Evolutionary conservation across 495 filamentous ascomycete species (phyloP).

Genomic region (Pseudoneurospora amorphoporcata): DNA sequence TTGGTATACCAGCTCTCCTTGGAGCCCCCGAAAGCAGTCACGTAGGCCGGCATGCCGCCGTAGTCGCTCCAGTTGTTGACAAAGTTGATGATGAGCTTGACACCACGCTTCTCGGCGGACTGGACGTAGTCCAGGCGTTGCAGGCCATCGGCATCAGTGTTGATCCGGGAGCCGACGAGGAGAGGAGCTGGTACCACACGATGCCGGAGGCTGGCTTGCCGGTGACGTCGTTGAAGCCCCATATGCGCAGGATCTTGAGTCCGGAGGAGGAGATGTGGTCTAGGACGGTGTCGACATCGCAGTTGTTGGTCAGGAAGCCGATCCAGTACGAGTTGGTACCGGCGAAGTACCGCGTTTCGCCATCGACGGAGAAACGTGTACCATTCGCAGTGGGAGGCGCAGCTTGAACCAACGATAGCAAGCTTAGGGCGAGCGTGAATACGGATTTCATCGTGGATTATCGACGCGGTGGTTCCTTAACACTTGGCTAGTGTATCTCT

Average conservation of each 20-base stretch:
- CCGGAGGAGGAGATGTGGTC: constrained; percentile 41
- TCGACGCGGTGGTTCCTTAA: not conserved
- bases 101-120: constrained; percentile 42
- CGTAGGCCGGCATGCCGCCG: constrained; percentile 56
- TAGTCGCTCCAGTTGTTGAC: constrained; percentile 55
- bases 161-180: constrained; percentile 46
- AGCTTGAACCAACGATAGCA: constrained; percentile 11
- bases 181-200: constrained; percentile 52
- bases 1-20: constrained; percentile 46
- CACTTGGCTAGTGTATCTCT: not conserved
- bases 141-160: constrained; percentile 56
- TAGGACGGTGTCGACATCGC: constrained; percentile 52
- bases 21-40: constrained; percentile 47
- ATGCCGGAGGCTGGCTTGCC: constrained; percentile 32
- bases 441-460: constrained; percentile 11
- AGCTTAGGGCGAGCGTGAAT: constrained; percentile 6
- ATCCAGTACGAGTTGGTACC: constrained; percentile 73
- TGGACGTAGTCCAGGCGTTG: constrained; percentile 50
- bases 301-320: constrained; percentile 51
- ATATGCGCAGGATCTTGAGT: constrained; percentile 58
- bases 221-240: constrained; percentile 58
- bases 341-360: constrained; percentile 50
- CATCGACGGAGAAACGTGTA: constrained; percentile 48
- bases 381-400: constrained; percentile 12
- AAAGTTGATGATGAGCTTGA: constrained; percentile 46